Conservation (phyloP, 1,284 basidiomycete genomes). For the Leccinum griseonigrum region DNA sequence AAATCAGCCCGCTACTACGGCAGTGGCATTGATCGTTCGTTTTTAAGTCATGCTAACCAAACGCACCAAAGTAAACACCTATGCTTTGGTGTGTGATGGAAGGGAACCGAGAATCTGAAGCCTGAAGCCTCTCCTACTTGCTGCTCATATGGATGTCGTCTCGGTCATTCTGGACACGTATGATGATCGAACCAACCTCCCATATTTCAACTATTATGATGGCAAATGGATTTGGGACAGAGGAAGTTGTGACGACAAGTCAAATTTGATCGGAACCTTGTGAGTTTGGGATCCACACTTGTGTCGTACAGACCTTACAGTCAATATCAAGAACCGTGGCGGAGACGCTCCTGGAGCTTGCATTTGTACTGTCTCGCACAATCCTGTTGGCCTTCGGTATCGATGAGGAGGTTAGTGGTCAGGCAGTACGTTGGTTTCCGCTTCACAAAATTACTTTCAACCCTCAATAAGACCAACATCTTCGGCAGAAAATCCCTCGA, state of each 20-base stretch:
- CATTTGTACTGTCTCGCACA: slow-evolving; percentile 50
- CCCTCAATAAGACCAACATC: too few species aligned
- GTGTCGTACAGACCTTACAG: not conserved
- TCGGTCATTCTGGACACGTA: slow-evolving; percentile 55
- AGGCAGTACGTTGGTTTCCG: slow-evolving; percentile 34
- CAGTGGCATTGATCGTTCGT: not conserved
- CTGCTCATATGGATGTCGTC: slow-evolving; percentile 62
- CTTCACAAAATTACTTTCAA: not conserved
- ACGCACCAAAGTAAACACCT: slow-evolving; percentile 55
- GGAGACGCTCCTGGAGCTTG: slow-evolving; percentile 51
- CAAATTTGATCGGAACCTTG: slow-evolving; percentile 57
- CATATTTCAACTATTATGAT: slow-evolving; percentile 50
- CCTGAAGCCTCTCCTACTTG: slow-evolving; percentile 60
- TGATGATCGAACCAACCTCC: slow-evolving; percentile 51
- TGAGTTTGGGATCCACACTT: slow-evolving; percentile 25
- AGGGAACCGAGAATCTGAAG: slow-evolving; percentile 44
- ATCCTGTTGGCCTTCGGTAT: slow-evolving; percentile 68
- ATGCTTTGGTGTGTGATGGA: slow-evolving; percentile 62
- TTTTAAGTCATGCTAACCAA: slow-evolving; percentile 41
- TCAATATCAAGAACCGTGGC: slow-evolving; percentile 42
- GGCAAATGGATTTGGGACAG: slow-evolving; percentile 59
- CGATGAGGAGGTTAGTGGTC: slow-evolving; percentile 63
- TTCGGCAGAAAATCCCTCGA: too few species aligned
- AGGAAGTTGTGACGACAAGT: slow-evolving; percentile 63
- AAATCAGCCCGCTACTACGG: not conserved